Conservation (phyloP, 305 asterid species). For the Stenogyne calaminthoides region DNA sequence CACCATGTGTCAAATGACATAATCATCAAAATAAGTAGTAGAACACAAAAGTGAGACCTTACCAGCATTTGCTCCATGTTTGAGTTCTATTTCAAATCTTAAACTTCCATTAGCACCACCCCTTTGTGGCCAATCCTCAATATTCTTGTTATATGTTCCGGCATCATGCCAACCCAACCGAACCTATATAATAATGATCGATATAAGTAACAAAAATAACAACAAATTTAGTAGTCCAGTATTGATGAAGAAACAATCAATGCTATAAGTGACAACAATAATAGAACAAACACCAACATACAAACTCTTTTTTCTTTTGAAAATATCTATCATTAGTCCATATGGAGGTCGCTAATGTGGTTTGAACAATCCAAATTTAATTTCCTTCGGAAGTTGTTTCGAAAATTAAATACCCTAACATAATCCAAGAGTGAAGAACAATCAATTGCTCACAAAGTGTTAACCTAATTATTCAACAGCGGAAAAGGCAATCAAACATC, state of each 20-base stretch:
- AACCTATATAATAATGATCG: slow-evolving; percentile 47
- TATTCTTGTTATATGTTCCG: slow-evolving; percentile 86
- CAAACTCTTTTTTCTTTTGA: neutral
- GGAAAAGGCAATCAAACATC: neutral
- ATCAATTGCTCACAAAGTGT: neutral
- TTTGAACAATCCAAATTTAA: slow-evolving; percentile 1
- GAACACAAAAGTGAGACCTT: slow-evolving; percentile 6
- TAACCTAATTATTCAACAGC: slow-evolving; percentile 9
- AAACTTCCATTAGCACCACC: slow-evolving; percentile 98
- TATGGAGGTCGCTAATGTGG: neutral
- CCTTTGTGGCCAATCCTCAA: slow-evolving; percentile 87
- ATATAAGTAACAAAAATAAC: neutral
- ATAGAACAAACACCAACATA: neutral
- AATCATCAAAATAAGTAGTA: slow-evolving; percentile 5
- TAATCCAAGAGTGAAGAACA: neutral
- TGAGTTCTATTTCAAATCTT: slow-evolving; percentile 85
- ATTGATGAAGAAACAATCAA: too few species aligned
- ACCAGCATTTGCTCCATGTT: slow-evolving; percentile 98
- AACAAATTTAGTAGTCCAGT: neutral
- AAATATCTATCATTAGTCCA: neutral
- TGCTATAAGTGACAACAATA: neutral
- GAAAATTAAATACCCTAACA: slow-evolving; percentile 23
- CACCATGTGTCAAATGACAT: slow-evolving; percentile 46
- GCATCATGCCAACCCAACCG: slow-evolving; percentile 99
- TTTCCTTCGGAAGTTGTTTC: neutral